Conservation (phyloP, 163 green algal genomes). For the Picocystis sp. region DNA sequence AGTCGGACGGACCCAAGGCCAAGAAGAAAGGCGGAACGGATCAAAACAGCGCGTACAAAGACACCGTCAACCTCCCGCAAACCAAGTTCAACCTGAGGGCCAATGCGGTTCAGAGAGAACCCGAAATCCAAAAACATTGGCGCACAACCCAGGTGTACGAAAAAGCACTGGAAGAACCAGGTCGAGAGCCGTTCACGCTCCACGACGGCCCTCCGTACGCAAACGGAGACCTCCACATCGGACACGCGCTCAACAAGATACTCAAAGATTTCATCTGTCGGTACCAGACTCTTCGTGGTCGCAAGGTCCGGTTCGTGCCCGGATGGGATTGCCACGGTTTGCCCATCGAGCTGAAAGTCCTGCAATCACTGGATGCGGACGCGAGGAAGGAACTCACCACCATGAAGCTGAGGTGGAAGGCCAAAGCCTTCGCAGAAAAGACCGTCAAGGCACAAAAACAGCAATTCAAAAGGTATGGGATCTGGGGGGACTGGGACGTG, state of each 20-base stretch:
- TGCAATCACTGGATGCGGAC: conserved; percentile 29
- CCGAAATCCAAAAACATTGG: conserved; percentile 85
- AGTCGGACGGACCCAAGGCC: no score
- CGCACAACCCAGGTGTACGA: conserved; percentile 59
- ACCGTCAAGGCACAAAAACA: conserved; percentile 69
- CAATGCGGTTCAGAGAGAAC: conserved; percentile 75
- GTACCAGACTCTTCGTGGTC: conserved; percentile 6
- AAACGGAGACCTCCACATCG: conserved; percentile 97
- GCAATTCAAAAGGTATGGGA: conserved; percentile 68
- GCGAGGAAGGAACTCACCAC: conserved; percentile 43
- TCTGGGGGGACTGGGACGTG: conserved; percentile 64
- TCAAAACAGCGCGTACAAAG: conserved; percentile 37
- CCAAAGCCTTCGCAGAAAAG: conserved; percentile 66
- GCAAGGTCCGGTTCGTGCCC: conserved; percentile 43
- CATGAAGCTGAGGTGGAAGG: conserved; percentile 68
- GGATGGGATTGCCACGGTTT: conserved; percentile 98
- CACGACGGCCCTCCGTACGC: conserved; percentile 97
- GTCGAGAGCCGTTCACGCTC: conserved; percentile 73
- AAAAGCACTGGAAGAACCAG: conserved; percentile 33
- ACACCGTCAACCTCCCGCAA: conserved; percentile 71
- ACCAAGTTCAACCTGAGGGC: conserved; percentile 89
- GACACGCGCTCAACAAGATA: conserved; percentile 93
- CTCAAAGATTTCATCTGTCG: conserved; percentile 70
- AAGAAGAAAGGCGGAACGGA: no score
- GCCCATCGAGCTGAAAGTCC: conserved; percentile 94